Percentiles rank a stretch among this genome's conserved stretches.
phyloP scores from a whole-genome alignment of 164 flowering plant species.

The Annona squamosa region DNA sequence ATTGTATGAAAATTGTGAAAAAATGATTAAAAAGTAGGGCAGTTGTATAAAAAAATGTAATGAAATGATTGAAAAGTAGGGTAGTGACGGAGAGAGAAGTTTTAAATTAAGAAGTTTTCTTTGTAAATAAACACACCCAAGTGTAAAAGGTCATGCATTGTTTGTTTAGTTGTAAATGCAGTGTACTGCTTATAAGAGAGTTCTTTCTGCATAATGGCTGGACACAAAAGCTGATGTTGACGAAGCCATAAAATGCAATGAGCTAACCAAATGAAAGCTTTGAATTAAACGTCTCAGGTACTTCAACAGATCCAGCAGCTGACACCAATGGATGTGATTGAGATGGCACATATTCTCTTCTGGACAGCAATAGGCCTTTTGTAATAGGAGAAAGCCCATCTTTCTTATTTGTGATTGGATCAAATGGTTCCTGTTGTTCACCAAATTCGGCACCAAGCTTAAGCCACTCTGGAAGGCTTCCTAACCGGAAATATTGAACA shows the following conservation, averaged over 20 bases:
- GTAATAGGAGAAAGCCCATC: slow-evolving; percentile 31
- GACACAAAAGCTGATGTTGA: background rate
- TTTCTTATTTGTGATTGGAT: slow-evolving; percentile 25
- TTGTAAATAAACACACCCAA: too few species aligned
- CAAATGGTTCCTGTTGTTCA: slow-evolving; percentile 19
- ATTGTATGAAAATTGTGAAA: too few species aligned
- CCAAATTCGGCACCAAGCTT: slow-evolving; percentile 6
- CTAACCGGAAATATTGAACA: slow-evolving; percentile 20
- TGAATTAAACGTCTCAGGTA: slow-evolving; percentile 18
- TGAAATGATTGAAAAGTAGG: too few species aligned
- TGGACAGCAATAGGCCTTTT: slow-evolving; percentile 27
- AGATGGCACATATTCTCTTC: slow-evolving; percentile 24
- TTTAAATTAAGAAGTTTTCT: too few species aligned
- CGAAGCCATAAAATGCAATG: slow-evolving; percentile 4
- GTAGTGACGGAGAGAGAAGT: too few species aligned
- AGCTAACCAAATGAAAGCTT: slow-evolving; percentile 39
- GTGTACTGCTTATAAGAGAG: background rate
- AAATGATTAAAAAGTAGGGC: too few species aligned
- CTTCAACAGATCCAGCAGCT: slow-evolving; percentile 24
- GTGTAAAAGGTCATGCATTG: too few species aligned
- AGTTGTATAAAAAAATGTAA: too few species aligned
- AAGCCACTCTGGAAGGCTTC: slow-evolving; percentile 16
- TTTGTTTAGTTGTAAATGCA: background rate
- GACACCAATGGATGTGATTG: slow-evolving; percentile 22
- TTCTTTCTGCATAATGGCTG: background rate